phyloP scores from a whole-genome alignment of 2,329 filamentous ascomycete genomes.

The Phyllosticta citriasiana region DNA sequence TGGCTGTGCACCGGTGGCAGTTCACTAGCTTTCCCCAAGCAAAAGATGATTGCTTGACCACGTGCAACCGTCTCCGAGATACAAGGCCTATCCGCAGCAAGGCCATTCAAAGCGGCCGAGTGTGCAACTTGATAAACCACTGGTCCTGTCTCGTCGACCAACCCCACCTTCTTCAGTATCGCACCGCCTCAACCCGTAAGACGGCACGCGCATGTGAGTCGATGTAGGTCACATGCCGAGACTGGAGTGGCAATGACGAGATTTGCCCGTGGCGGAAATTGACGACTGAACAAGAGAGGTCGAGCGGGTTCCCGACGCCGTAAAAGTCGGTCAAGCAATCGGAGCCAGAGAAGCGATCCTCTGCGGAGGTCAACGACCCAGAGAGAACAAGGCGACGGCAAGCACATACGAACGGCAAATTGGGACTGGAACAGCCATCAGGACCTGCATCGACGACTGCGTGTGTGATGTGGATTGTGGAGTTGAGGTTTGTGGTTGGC shows the following conservation, averaged over 20 bases:
- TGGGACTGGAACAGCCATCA: background rate
- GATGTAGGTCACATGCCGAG: background rate
- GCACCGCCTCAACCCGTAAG: conserved; percentile 2
- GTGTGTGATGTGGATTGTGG: background rate
- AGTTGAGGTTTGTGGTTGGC: background rate
- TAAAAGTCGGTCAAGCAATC: background rate
- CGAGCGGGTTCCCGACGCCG: background rate
- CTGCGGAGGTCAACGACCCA: background rate
- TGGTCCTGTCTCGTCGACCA: conserved; percentile 1
- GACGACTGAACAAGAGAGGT: background rate
- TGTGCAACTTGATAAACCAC: background rate
- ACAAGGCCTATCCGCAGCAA: background rate
- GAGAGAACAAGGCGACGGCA: background rate
- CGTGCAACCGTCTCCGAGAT: background rate
- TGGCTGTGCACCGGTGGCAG: background rate
- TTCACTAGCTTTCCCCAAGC: background rate
- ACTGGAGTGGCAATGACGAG: background rate
- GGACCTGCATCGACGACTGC: background rate
- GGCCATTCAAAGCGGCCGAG: background rate
- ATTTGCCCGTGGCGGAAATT: background rate
- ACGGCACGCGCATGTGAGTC: background rate
- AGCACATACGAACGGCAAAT: background rate
- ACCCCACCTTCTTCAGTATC: background rate
- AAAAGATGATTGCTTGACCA: background rate
- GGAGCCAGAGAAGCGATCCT: background rate